Evolutionary conservation across 2,329 filamentous ascomycete genomes (phyloP).

Genomic region (Acephala macrosclerotiorum): DNA sequence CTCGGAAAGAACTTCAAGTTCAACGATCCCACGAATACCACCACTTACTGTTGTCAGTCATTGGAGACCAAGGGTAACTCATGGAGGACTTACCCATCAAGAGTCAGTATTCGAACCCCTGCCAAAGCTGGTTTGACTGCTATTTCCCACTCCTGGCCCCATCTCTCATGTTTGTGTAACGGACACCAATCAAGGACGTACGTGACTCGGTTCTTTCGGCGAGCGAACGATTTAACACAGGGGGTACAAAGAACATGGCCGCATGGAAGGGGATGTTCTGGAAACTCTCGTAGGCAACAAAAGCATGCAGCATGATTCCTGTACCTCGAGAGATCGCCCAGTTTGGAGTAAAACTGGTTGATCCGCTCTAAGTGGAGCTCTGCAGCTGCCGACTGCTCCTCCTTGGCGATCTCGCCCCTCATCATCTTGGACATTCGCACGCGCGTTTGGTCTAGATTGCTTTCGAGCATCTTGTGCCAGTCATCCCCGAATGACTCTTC

Average conservation of each 20-base stretch:
- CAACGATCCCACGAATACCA: slow-evolving; percentile 14
- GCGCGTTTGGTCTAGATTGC: no score
- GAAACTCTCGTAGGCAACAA: slow-evolving; percentile 21
- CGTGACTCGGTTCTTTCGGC: background rate
- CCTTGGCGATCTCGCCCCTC: no score
- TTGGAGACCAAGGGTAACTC: no score
- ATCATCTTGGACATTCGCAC: no score
- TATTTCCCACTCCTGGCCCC: no score
- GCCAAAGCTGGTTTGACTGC: slow-evolving; percentile 2
- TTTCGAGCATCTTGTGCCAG: no score
- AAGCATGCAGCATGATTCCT: slow-evolving; percentile 41
- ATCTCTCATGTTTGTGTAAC: background rate
- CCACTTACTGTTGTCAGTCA: no score
- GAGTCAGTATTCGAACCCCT: background rate
- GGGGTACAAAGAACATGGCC: slow-evolving; percentile 26
- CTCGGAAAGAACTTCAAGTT: background rate
- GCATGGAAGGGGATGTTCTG: slow-evolving; percentile 27
- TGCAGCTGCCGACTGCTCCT: no score
- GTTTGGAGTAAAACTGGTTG: background rate
- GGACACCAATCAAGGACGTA: slow-evolving; percentile 1
- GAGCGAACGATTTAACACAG: slow-evolving; percentile 21
- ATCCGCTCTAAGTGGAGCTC: background rate
- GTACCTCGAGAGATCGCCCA: slow-evolving; percentile 26
- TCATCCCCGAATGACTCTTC: slow-evolving; percentile 35
- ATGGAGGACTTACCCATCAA: slow-evolving; percentile 20